Conservation (phyloP, 352 stramenopile genomes). For the Blastocystis sp. region DNA sequence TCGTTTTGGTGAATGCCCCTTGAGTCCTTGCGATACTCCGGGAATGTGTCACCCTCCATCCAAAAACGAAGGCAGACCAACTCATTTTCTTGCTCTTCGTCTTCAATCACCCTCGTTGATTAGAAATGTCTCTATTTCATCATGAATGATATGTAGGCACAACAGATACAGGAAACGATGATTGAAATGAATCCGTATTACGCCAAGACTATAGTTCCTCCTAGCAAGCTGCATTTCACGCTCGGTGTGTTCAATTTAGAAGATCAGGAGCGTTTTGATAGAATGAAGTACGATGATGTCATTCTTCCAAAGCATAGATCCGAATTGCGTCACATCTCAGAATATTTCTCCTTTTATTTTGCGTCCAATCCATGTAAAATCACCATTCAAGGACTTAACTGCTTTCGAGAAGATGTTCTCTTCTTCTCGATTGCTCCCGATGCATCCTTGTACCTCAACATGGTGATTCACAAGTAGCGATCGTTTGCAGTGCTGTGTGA, state of each 20-base stretch:
- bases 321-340: background rate
- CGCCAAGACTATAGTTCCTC: background rate
- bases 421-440: background rate
- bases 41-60: no score
- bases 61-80: background rate
- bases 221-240: background rate
- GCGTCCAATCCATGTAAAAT: background rate
- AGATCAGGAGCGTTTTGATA: background rate
- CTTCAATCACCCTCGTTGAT: background rate
- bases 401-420: background rate
- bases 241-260: background rate
- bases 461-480: background rate
- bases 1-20: no score
- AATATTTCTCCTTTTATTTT: background rate
- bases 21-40: no score
- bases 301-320: background rate
- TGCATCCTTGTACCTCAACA: background rate
- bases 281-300: background rate
- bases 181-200: background rate
- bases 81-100: background rate
- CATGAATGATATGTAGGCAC: background rate
- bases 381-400: background rate
- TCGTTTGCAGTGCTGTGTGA: background rate
- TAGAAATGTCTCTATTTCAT: background rate
- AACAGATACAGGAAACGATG: background rate